Percentiles rank a stretch among this genome's conserved stretches.
phyloP scores from a whole-genome alignment of 2,329 filamentous ascomycete genomes.

The Colletotrichum scovillei region DNA sequence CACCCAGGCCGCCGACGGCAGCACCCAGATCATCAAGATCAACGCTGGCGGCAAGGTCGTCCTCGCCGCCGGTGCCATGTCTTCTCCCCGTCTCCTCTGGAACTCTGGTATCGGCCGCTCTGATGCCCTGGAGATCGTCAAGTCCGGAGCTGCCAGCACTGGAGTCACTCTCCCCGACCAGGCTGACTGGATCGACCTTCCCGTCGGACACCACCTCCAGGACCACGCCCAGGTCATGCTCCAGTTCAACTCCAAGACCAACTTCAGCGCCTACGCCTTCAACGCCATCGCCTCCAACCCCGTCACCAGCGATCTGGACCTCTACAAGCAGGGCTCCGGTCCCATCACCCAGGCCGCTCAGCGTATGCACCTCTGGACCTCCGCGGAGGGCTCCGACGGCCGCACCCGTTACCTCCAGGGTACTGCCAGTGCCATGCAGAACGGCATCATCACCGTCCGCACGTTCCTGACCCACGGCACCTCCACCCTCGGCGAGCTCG shows the following conservation, averaged over 20 bases:
- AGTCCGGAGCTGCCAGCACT: slow-evolving; percentile 33
- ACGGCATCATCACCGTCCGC: slow-evolving; percentile 35
- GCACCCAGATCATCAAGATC: slow-evolving; percentile 38
- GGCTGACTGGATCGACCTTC: slow-evolving; percentile 66
- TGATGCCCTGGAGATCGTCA: slow-evolving; percentile 37
- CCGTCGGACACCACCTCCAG: slow-evolving; percentile 68
- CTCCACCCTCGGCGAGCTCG: slow-evolving; percentile 39
- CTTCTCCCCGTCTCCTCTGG: slow-evolving; percentile 37
- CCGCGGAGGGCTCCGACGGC: slow-evolving; percentile 38
- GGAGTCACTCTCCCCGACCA: slow-evolving; percentile 61
- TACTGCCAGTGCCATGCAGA: slow-evolving; percentile 37
- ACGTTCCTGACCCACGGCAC: slow-evolving; percentile 41
- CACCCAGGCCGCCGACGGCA: slow-evolving; percentile 34
- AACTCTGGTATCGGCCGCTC: slow-evolving; percentile 38
- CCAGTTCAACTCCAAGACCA: slow-evolving; percentile 35
- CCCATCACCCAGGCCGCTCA: slow-evolving; percentile 39
- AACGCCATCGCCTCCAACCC: slow-evolving; percentile 30
- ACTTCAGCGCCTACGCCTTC: slow-evolving; percentile 36
- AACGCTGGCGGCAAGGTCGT: slow-evolving; percentile 39
- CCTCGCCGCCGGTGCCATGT: slow-evolving; percentile 39
- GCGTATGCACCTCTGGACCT: slow-evolving; percentile 40
- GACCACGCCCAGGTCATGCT: slow-evolving; percentile 56
- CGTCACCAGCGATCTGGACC: slow-evolving; percentile 29
- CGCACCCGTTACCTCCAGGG: slow-evolving; percentile 40
- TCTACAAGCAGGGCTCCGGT: slow-evolving; percentile 40